Evolutionary conservation across 2,329 filamentous ascomycete genomes (phyloP), one percentile per base, ranked within the genome.

Genomic region (Nothophoma quercina): DNA sequence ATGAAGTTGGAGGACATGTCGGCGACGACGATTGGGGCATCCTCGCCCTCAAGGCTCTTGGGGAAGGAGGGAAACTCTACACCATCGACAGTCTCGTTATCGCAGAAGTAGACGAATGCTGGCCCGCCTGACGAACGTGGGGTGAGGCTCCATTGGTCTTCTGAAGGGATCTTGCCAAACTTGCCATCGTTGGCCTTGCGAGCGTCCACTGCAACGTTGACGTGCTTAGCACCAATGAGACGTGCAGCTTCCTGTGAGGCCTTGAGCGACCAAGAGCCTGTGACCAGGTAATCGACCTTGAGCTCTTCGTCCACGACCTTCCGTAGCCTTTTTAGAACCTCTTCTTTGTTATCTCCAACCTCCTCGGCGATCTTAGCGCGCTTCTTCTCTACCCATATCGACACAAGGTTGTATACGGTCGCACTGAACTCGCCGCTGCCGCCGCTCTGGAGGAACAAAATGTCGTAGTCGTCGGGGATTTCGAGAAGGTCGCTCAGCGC

Each of bases 1-100:
- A 98, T 85, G 70, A 98, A 96, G 75, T 97, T 98, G 53, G 91
- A 96, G 38, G 85, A 89, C 90, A 98, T 96, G 75, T 98, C 93
- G 16, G 90, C 91, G 5, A 96, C 88, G 5, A 98, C 88, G 53
- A 96, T 84, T 25, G 73, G 72, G 1, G 87, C 86, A 42, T 87
- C 83, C 7, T 86, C 86, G 41, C 86, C 83, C 40, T 84, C 83
- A 19, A 96, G 80, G 7, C 75, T 73, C 58, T 87, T 77, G 19
- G 93, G 93, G 68, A 89, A 88, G 3, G 66, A 76, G 5, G 88
- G 91, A 64, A 96, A 96, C 71, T 98, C 93, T 15, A 98, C 91
- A 26, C 93, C 93, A 67, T 96, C 91, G 5, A 96, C 91, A 0
- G 91, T 96, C 80, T 98, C 93, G 65, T 98, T 98, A 74, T 93